Evolutionary conservation across 2,329 filamentous ascomycete species (phyloP).

Genomic region (Cladophialophora chaetospira): DNA sequence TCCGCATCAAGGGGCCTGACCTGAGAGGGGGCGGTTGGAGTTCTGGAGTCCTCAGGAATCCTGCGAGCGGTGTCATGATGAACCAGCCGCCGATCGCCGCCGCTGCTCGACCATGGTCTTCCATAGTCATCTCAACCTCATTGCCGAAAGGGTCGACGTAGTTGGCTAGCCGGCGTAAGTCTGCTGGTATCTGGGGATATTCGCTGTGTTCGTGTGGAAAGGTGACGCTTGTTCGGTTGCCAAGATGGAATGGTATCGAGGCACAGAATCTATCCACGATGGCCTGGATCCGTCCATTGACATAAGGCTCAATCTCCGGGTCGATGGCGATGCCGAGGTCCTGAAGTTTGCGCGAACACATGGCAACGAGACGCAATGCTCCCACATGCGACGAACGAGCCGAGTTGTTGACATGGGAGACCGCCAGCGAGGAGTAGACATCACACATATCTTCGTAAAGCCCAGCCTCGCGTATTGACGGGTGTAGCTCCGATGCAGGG

Average conservation of each 20-base stretch:
- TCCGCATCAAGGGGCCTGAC: constrained; percentile 13
- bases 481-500: constrained; percentile 21
- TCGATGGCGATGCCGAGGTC: constrained; percentile 13
- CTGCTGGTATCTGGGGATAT: constrained; percentile 23
- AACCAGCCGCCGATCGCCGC: constrained; percentile 28
- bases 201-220: constrained; percentile 23
- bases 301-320: constrained; percentile 4
- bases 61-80: constrained; percentile 22
- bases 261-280: constrained; percentile 33
- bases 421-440: constrained; percentile 27
- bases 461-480: constrained; percentile 25
- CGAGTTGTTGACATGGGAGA: constrained; percentile 24
- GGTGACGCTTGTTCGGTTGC: constrained; percentile 28
- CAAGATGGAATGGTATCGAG: constrained; percentile 34
- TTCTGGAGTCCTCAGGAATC: constrained; percentile 12
- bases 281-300: constrained; percentile 26
- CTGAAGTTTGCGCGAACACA: constrained; percentile 10
- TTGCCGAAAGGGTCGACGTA: constrained; percentile 27
- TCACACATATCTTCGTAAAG: constrained; percentile 24
- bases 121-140: constrained; percentile 23
- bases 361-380: constrained; percentile 19
- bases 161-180: constrained; percentile 20
- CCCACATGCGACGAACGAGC: constrained; percentile 20
- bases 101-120: constrained; percentile 25
- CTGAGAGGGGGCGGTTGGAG: background rate